phyloP scores from a whole-genome alignment of 805 yeast species.

The Diddensiella santjacobensis region DNA sequence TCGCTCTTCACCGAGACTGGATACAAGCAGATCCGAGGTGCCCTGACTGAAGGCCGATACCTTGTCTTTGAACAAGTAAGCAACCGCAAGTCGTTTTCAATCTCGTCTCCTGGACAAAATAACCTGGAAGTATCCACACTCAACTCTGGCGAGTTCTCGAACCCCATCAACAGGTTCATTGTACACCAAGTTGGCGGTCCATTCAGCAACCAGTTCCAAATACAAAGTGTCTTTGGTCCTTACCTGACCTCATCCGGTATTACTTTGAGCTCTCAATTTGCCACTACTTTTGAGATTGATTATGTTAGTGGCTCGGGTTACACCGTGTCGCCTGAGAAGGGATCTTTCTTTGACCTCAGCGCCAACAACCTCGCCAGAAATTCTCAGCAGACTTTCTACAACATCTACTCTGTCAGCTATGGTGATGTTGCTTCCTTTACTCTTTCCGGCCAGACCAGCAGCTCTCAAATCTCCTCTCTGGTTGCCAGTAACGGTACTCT shows the following conservation, averaged over 20 bases:
- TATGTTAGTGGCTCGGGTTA: background rate
- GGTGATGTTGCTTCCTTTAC: background rate
- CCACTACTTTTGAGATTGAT: background rate
- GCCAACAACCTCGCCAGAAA: background rate
- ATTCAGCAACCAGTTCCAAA: slow-evolving; percentile 4
- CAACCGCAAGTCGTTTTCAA: background rate
- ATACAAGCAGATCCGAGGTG: slow-evolving; percentile 24
- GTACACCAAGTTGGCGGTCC: slow-evolving; percentile 9
- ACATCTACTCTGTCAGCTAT: slow-evolving; percentile 2
- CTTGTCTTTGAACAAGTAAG: slow-evolving; percentile 15
- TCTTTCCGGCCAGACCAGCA: background rate
- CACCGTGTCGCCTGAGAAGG: slow-evolving; percentile 1
- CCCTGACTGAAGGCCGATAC: slow-evolving; percentile 27
- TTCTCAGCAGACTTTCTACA: background rate
- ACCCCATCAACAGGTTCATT: slow-evolving; percentile 1
- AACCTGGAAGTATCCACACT: background rate
- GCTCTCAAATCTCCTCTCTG: background rate
- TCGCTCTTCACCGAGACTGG: slow-evolving; percentile 24
- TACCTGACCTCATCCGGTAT: slow-evolving; percentile 1
- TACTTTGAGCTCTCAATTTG: background rate
- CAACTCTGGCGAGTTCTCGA: slow-evolving; percentile 16
- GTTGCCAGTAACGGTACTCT: background rate
- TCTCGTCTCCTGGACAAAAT: background rate
- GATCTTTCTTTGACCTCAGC: background rate
- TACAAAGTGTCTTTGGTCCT: background rate